phyloP scores from a whole-genome alignment of 768 basidiomycete genomes.

The Sporobolomyces pararoseus region DNA sequence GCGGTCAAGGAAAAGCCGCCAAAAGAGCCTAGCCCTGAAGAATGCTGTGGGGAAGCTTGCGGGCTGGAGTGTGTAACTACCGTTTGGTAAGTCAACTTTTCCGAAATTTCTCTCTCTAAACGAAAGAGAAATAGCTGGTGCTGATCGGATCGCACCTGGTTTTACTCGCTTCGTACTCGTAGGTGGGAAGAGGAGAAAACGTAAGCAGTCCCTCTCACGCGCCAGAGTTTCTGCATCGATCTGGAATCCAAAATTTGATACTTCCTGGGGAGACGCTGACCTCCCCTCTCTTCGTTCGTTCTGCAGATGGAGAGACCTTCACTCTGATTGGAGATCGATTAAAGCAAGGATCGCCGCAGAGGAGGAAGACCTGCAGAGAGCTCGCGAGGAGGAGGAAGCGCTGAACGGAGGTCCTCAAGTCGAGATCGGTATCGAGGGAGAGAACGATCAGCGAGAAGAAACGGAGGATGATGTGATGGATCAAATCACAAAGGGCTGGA shows the following conservation, averaged over 20 bases:
- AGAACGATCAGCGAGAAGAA: not conserved
- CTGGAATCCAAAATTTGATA: too few species aligned
- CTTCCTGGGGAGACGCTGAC: too few species aligned
- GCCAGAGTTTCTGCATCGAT: too few species aligned
- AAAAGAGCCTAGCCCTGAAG: conserved; percentile 17
- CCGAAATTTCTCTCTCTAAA: not conserved
- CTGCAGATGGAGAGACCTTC: conserved; percentile 30
- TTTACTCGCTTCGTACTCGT: not conserved
- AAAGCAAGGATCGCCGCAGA: conserved; percentile 21
- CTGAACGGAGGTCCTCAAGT: not conserved
- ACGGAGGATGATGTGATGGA: conserved; percentile 18
- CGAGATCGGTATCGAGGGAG: conserved; percentile 1
- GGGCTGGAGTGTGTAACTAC: conserved; percentile 27
- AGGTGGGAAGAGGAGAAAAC: conserved; percentile 38
- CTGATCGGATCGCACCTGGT: too few species aligned
- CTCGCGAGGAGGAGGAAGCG: conserved; percentile 22
- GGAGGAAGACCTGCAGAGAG: conserved; percentile 25
- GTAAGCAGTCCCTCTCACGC: too few species aligned
- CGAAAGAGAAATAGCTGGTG: too few species aligned
- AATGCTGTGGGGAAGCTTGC: conserved; percentile 24
- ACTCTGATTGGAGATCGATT: conserved; percentile 23
- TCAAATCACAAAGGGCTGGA: conserved; percentile 10
- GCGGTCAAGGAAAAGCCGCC: conserved; percentile 20
- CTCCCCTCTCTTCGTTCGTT: too few species aligned
- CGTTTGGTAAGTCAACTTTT: not conserved